A percentile compares a stretch with the other conserved stretches of the same genome.
Conservation (phyloP, 306 rosid genomes). For the Astragalus glycyphyllos region DNA sequence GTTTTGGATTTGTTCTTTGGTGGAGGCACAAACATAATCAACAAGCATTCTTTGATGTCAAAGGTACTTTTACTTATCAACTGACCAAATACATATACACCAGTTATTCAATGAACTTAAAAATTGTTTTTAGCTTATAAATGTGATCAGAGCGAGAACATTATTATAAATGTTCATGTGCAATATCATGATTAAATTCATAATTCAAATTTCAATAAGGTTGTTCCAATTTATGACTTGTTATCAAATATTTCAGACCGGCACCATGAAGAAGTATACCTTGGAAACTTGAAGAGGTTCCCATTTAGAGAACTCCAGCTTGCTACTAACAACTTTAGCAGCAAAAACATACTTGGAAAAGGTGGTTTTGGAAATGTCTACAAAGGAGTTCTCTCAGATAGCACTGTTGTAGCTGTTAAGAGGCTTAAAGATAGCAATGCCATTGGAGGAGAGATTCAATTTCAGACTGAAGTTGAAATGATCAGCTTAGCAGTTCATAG, state of each 20-base stretch:
- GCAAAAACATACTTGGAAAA: constrained; percentile 53
- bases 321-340: constrained; percentile 60
- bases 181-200: constrained; percentile 8
- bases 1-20: constrained; percentile 78
- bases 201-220: constrained; percentile 10
- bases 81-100: no score
- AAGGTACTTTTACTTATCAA: constrained; percentile 62
- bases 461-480: constrained; percentile 64
- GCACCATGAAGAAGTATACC: constrained; percentile 55
- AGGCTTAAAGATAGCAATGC: constrained; percentile 64
- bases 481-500: constrained; percentile 60
- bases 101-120: no score
- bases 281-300: constrained; percentile 62
- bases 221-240: constrained; percentile 4
- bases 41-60: constrained; percentile 83
- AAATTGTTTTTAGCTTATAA: no score
- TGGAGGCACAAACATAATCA: constrained; percentile 79
- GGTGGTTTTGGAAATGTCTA: constrained; percentile 62
- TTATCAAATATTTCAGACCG: constrained; percentile 36
- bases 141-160: no score
- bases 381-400: constrained; percentile 56
- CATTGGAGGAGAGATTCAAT: constrained; percentile 58
- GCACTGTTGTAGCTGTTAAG: constrained; percentile 57
- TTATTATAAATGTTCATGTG: constrained; percentile 9
- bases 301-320: constrained; percentile 55